Percentiles rank a stretch among this genome's conserved stretches.
Conservation (phyloP, 495 filamentous ascomycete genomes). For the Penicillium herquei region DNA sequence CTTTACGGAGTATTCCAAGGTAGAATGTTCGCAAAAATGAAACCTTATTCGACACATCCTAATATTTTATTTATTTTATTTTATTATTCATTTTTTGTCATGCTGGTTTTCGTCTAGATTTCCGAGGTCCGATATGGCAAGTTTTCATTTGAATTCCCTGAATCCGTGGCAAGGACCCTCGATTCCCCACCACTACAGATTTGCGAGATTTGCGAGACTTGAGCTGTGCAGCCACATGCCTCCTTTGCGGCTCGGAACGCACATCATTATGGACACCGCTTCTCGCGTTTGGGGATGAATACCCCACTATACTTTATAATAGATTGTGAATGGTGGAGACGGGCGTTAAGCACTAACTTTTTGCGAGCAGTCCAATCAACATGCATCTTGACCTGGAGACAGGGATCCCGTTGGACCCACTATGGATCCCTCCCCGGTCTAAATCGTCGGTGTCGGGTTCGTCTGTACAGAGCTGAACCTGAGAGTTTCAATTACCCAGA, state of each 20-base stretch:
- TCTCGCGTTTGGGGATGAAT: conserved; percentile 13
- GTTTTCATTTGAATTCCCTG: too few species aligned
- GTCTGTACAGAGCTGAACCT: conserved; percentile 6
- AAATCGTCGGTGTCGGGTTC: conserved; percentile 29
- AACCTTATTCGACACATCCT: too few species aligned
- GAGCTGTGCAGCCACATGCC: conserved; percentile 1
- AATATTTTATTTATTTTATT: too few species aligned
- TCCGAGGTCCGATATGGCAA: too few species aligned
- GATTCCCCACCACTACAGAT: background rate
- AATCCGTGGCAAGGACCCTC: background rate
- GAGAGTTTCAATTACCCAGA: too few species aligned
- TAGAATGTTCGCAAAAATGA: too few species aligned
- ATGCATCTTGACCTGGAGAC: background rate
- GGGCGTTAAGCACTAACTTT: conserved; percentile 12
- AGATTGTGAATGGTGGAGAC: conserved; percentile 14
- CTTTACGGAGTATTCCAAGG: too few species aligned
- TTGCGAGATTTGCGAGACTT: background rate
- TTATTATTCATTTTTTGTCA: too few species aligned
- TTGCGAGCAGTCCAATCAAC: conserved; percentile 11
- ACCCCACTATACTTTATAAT: background rate
- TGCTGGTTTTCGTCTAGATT: too few species aligned
- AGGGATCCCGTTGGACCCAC: conserved; percentile 2
- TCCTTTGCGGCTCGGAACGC: conserved; percentile 12
- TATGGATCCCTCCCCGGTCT: conserved; percentile 8
- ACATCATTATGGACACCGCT: conserved; percentile 21